Evolutionary conservation across 768 basidiomycete species (phyloP), one percentile per base, ranked within the genome.

Genomic region (Suillus brevipes): DNA sequence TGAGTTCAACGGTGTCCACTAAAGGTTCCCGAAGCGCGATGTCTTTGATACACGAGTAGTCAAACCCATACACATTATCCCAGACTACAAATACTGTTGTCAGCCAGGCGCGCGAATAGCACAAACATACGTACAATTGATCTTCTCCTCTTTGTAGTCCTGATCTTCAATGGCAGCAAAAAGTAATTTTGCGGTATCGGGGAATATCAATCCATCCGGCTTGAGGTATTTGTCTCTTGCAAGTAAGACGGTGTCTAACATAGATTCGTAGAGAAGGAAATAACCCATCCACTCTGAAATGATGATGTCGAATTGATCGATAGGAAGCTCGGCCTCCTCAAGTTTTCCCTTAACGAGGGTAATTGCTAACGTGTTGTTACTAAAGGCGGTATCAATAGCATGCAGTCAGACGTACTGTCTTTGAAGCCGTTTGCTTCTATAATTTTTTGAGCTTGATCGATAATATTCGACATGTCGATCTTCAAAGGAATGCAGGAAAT

Each of bases 231-330:
- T 94, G 84, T 99, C 97, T 64, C 97, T 88, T 8, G 97, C 97
- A 56, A 96, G 84, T 50, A 99, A 87, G 63, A 99, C 97, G 31
- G 96, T 98, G 80, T 99, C 97, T 69, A 99, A 88, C 97, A 99
- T 99, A 73, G 95, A 96, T 78, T 99, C 97, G 82, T 99, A 99
- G 40, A 99, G 87, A 59, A 99, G 83, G 85, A 99, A 98, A 81
- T 99, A 99, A 50, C 97, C 97, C 97, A 99, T 99, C 97, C 97
- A 99, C 78, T 99, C 97, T 66, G 95, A 97, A 75, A 99, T 93
- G 80, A 99, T 97, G 80, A 99, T 98, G 77, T 99, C 97, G 75
- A 95, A 98, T 77, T 96, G 82, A 67, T 92, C 80, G 73, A 97
- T 87, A 16, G 97, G 97, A 50, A 99, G 85, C 65, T 89, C 87